These are phyloP conservation scores for Heterobasidion occidentale DNA, from an alignment of 1,284 basidiomycete genomes.

Conservation along the genomic window DNA sequence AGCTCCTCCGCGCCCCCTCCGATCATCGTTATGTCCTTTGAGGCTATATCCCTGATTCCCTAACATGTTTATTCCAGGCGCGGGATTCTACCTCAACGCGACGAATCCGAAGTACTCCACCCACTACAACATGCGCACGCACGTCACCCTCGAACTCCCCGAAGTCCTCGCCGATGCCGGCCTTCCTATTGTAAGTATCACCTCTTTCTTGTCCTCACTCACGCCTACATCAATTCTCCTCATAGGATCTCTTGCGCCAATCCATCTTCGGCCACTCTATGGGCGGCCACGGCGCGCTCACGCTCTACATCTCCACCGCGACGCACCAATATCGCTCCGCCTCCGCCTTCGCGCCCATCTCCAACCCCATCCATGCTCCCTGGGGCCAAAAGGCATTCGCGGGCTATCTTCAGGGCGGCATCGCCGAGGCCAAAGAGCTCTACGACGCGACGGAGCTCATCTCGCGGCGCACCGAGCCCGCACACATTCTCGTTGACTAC, in stretches of 20 bases:
- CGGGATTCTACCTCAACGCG: constrained; percentile 92
- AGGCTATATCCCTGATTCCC: background rate
- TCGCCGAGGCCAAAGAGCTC: constrained; percentile 63
- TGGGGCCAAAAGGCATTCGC: constrained; percentile 94
- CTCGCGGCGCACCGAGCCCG: constrained; percentile 49
- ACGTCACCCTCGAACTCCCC: constrained; percentile 80
- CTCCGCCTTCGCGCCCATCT: constrained; percentile 92
- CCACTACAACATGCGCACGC: constrained; percentile 88
- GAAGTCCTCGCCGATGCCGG: constrained; percentile 61
- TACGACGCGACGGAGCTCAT: constrained; percentile 91
- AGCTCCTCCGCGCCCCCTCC: background rate
- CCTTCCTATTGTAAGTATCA: constrained; percentile 50
- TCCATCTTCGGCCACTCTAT: constrained; percentile 84
- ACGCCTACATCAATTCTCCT: background rate
- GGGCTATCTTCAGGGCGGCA: constrained; percentile 80
- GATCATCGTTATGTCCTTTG: background rate
- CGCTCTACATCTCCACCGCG: constrained; percentile 76
- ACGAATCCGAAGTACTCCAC: constrained; percentile 73
- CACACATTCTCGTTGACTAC: constrained; percentile 82
- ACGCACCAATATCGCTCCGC: constrained; percentile 75
- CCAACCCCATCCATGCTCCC: constrained; percentile 80
- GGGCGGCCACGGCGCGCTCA: constrained; percentile 95
- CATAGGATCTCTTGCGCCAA: constrained; percentile 59
- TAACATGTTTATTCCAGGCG: constrained; percentile 37
- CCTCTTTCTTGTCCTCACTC: background rate